Evolutionary conservation across 306 rosid species (phyloP), one percentile per base, ranked within the genome.

Genomic region (Albizia julibrissin): DNA sequence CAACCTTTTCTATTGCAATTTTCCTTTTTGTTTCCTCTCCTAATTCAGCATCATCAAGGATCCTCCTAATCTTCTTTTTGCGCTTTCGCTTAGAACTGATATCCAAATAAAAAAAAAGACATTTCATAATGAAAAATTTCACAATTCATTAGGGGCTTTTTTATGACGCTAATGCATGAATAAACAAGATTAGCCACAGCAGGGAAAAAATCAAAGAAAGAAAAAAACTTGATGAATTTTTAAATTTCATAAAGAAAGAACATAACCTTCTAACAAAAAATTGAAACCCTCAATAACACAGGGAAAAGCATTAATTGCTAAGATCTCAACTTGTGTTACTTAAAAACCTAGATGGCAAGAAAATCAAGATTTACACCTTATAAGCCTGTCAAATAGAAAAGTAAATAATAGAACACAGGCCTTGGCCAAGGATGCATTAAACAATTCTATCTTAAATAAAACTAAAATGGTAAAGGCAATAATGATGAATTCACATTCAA

Each of bases 21-120:
- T 95, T 95, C 82, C 85, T 91, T 86, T 89, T 91, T 22, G 99
- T 95, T 85, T 95, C 99, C 86, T 95, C 99, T 85, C 99, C 99
- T 82, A 95, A 84, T 86, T 95, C 99, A 72, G 99, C 75, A 85
- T 95, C 99, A 86, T 93, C 98, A 87, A 95, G 97, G 83, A 95
- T 95, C 91, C 99, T 91, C 34, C 99, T 85, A 43, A 95, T 95
- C 75, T 86, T 90, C 90, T 95, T 93, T 81, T 95, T 95, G 66
- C 37, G 89, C 85, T 83, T 93, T 85, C 95, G 88, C 89, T 81
- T 95, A 43, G 97, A 83, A 77, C 99, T 95, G 91, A 31, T 62
- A 84, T 49, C 65, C 50, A 82, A 68, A 77, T 14, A 16, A 42
- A 59, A 72, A 77, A 81, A 14, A 46, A 1, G 43, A 73, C 11